Conservation (phyloP, 2,329 filamentous ascomycete genomes). For the Pezicula radicicola region DNA sequence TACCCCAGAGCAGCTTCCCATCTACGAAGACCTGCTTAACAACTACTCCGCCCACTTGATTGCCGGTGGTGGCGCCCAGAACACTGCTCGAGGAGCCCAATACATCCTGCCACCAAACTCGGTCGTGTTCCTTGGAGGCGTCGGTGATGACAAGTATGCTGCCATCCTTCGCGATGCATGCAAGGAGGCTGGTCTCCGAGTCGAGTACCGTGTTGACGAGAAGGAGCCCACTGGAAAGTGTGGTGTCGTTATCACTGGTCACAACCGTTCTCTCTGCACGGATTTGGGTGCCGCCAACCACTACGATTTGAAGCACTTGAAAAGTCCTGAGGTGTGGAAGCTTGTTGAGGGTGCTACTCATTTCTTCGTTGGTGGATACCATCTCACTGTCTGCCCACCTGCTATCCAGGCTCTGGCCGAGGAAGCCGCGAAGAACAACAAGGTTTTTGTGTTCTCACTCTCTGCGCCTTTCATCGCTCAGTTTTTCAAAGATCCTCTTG, state of each 20-base stretch:
- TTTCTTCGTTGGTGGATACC: slow-evolving; percentile 94
- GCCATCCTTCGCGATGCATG: slow-evolving; percentile 84
- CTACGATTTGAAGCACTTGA: slow-evolving; percentile 92
- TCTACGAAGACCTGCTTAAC: slow-evolving; percentile 92
- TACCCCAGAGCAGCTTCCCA: slow-evolving; percentile 80
- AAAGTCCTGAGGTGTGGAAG: slow-evolving; percentile 87
- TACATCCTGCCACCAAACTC: slow-evolving; percentile 90
- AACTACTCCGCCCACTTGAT: slow-evolving; percentile 93
- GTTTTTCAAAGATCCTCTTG: slow-evolving; percentile 96
- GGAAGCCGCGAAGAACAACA: slow-evolving; percentile 86
- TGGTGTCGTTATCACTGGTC: slow-evolving; percentile 93
- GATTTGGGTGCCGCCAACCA: slow-evolving; percentile 95
- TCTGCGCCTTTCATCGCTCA: slow-evolving; percentile 94
- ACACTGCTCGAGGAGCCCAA: slow-evolving; percentile 93
- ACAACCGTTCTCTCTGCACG: slow-evolving; percentile 92
- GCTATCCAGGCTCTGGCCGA: slow-evolving; percentile 88
- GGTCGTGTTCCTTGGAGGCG: slow-evolving; percentile 89
- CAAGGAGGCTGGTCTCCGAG: slow-evolving; percentile 81
- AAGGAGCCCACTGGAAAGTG: slow-evolving; percentile 85
- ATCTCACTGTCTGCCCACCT: slow-evolving; percentile 92
- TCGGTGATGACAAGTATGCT: slow-evolving; percentile 94
- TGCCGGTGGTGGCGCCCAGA: slow-evolving; percentile 94
- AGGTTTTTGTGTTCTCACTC: slow-evolving; percentile 87
- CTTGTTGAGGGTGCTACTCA: slow-evolving; percentile 84
- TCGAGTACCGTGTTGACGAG: slow-evolving; percentile 91